phyloP scores from a whole-genome alignment of 495 filamentous ascomycete species.

The Aspergillus coremiiformis region DNA sequence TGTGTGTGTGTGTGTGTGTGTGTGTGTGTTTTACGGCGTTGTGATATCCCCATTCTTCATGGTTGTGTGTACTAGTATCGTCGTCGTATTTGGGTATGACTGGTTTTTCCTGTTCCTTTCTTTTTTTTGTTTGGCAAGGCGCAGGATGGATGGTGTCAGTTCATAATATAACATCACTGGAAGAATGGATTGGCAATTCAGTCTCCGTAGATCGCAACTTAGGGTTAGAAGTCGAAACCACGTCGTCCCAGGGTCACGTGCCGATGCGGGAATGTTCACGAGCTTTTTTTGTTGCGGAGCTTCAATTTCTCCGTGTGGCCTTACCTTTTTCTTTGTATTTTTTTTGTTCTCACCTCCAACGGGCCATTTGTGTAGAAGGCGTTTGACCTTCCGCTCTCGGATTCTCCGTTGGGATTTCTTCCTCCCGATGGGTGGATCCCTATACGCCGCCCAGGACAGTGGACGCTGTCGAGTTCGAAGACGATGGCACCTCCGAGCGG shows the following conservation, averaged over 20 bases:
- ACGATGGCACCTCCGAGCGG: constrained; percentile 56
- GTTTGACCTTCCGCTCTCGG: constrained; percentile 18
- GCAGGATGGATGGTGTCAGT: neutral
- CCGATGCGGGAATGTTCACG: neutral
- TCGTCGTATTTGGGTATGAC: neutral
- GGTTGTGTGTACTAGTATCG: no score
- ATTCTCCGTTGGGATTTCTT: constrained; percentile 20
- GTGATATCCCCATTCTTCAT: constrained; percentile 12
- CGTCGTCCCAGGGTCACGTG: neutral
- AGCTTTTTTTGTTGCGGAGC: neutral
- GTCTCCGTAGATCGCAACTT: neutral
- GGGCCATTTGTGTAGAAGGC: constrained; percentile 16
- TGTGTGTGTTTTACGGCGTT: constrained; percentile 5
- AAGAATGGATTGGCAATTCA: neutral
- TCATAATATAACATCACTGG: neutral
- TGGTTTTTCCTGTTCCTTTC: neutral
- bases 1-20: constrained; percentile 8
- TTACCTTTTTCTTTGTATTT: constrained; percentile 8
- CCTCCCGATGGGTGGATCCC: constrained; percentile 40
- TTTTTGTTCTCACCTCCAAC: constrained; percentile 9
- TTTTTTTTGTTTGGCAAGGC: neutral
- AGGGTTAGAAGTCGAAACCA: neutral
- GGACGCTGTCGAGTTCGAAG: constrained; percentile 36
- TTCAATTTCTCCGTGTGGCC: neutral
- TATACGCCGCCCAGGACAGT: constrained; percentile 35